phyloP scores from a whole-genome alignment of 2,329 filamentous ascomycete genomes.

The Colletotrichum sp. region DNA sequence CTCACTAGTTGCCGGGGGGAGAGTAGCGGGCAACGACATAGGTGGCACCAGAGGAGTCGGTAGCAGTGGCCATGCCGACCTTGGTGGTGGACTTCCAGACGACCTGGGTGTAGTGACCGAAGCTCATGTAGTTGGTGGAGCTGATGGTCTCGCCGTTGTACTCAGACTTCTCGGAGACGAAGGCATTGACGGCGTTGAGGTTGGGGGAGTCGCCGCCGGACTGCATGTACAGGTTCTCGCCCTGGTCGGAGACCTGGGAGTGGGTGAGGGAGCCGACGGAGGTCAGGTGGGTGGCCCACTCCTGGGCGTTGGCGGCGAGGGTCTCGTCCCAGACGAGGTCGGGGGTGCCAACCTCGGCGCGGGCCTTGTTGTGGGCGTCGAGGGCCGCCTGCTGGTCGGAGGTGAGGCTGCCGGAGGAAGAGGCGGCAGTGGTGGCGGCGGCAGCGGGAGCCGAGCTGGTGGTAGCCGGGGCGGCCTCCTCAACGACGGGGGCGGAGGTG shows the following conservation, averaged over 20 bases:
- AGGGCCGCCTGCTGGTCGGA: conserved; percentile 17
- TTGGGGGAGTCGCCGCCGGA: conserved; percentile 4
- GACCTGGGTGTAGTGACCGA: conserved; percentile 35
- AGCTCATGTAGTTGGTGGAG: conserved; percentile 21
- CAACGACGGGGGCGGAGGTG: conserved; percentile 21
- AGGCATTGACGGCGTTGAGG: conserved; percentile 15
- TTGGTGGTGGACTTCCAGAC: conserved; percentile 36
- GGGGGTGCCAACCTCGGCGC: conserved; percentile 13
- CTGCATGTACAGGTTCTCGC: conserved; percentile 24
- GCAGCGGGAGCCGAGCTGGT: conserved; percentile 15
- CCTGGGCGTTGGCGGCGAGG: conserved; percentile 30
- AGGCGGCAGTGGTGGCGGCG: background rate
- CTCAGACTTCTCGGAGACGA: conserved; percentile 15
- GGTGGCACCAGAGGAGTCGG: conserved; percentile 28
- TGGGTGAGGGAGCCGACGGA: conserved; percentile 20
- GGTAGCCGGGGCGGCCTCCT: conserved; percentile 16
- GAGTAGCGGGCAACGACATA: conserved; percentile 39
- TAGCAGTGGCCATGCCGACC: conserved; percentile 34
- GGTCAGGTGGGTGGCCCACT: conserved; percentile 17
- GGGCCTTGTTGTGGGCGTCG: conserved; percentile 21
- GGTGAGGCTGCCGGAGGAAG: conserved; percentile 9
- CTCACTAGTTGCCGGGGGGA: conserved; percentile 34
- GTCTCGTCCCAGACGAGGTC: conserved; percentile 28
- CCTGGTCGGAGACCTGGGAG: conserved; percentile 7
- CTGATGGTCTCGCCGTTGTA: conserved; percentile 20